Conservation (phyloP, 306 rosid species). For the Sechiopsis laciniata region DNA sequence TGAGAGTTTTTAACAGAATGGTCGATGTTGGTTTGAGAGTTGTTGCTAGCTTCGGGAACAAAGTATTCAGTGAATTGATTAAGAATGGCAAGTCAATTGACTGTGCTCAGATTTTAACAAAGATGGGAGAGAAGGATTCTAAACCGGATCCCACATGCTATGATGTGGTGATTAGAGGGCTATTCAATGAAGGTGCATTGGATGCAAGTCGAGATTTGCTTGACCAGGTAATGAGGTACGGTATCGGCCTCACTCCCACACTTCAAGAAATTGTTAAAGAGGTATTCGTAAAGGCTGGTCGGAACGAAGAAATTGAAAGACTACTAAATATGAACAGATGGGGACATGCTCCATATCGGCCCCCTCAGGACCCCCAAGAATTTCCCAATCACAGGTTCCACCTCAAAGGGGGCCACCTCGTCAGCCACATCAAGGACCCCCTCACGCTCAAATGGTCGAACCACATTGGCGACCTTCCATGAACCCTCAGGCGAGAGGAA, state of each 20-base stretch:
- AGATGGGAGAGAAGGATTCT: slow-evolving; percentile 90
- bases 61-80: slow-evolving; percentile 64
- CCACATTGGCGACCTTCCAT: background rate
- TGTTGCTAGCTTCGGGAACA: slow-evolving; percentile 68
- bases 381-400: slow-evolving; percentile 22
- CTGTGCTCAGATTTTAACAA: slow-evolving; percentile 66
- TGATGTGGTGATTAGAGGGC: slow-evolving; percentile 79
- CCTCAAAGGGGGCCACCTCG: slow-evolving; percentile 22
- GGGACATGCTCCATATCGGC: slow-evolving; percentile 35
- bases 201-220: slow-evolving; percentile 53
- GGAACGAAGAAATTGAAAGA: slow-evolving; percentile 63
- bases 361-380: slow-evolving; percentile 41
- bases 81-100: slow-evolving; percentile 59
- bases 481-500: background rate
- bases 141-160: slow-evolving; percentile 84
- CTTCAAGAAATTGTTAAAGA: slow-evolving; percentile 47
- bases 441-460: slow-evolving; percentile 23
- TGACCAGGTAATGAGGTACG: slow-evolving; percentile 64
- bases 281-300: slow-evolving; percentile 53
- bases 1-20: slow-evolving; percentile 65
- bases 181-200: slow-evolving; percentile 51
- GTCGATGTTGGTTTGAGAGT: slow-evolving; percentile 83
- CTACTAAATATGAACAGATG: slow-evolving; percentile 42
- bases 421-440: slow-evolving; percentile 18
- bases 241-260: slow-evolving; percentile 63